Evolutionary conservation across 768 basidiomycete genomes (phyloP), one percentile per base, ranked within the genome.

Genomic region (Agrocybe praecox): DNA sequence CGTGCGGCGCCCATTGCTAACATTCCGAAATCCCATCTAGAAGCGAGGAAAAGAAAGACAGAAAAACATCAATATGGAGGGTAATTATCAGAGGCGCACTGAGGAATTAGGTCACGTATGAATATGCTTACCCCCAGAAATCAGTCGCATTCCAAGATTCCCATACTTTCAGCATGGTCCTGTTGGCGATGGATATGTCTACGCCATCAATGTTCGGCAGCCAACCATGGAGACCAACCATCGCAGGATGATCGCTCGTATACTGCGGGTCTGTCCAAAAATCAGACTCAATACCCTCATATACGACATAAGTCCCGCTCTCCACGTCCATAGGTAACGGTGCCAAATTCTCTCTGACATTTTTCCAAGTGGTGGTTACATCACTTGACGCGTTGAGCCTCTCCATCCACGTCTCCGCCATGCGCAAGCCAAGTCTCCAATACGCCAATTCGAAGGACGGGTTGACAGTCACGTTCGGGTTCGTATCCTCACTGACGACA

Each of bases 21-120:
- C 79, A 85, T 80, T 0, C 83, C 82, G 59, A 84, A 85, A 63
- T 85, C 85, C 85, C 84, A 86, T 33, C 83, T 83, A 56, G 17
- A 40, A 22, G 2, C 7, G 32, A 19, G n/a, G 43, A 15, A 12
- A 22, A 21, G 10, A 18, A 14, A 6, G 81, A 77, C 9, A 77
- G 76, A 32, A 78, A 71, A 2, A 12, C 17, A 29, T 43, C n/a
- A 15, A 34, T 7, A 34, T 34, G 33, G 33, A 34, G 33, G 15
- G n/a, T n/a, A n/a, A n/a, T n/a, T n/a, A n/a, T n/a, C n/a, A n/a
- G n/a, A n/a, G n/a, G n/a, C n/a, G n/a, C n/a, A n/a, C n/a, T n/a
- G n/a, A n/a, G n/a, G n/a, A n/a, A n/a, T n/a, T n/a, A n/a, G n/a
- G n/a, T n/a, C n/a, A n/a, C 36, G n/a, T 40, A 40, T 15, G n/a